These are phyloP conservation scores for Microsporum canis DNA, from an alignment of 2,329 filamentous ascomycete genomes.

Conservation along the genomic window DNA sequence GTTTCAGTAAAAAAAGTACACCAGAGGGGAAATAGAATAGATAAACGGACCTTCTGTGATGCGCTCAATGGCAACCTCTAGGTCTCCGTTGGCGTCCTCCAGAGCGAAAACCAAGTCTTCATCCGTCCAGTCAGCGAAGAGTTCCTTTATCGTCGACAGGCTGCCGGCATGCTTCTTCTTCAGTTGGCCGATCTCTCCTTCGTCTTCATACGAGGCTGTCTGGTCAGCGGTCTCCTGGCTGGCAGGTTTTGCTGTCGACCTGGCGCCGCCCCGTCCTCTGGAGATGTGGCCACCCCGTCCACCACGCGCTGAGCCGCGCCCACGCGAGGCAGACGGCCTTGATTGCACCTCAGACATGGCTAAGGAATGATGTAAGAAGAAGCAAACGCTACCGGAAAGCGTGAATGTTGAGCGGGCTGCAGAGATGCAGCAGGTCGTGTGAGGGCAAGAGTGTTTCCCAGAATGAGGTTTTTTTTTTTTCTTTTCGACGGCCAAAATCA, in stretches of 20 bases:
- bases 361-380: constrained; percentile 29
- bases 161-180: constrained; percentile 79
- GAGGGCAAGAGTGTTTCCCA: not conserved
- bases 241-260: constrained; percentile 59
- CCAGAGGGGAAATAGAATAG: not conserved
- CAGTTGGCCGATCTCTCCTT: constrained; percentile 81
- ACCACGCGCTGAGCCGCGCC: constrained; percentile 80
- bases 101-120: constrained; percentile 88
- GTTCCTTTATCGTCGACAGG: constrained; percentile 72
- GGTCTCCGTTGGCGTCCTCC: constrained; percentile 54
- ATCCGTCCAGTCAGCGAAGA: constrained; percentile 92
- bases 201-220: constrained; percentile 54
- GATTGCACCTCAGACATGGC: constrained; percentile 91
- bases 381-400: not conserved
- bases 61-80: constrained; percentile 40
- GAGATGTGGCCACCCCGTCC: constrained; percentile 64
- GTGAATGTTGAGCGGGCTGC: constrained; percentile 9
- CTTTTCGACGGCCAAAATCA: constrained; percentile 18
- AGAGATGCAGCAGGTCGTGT: constrained; percentile 3
- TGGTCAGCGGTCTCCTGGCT: constrained; percentile 49
- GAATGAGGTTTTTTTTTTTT: constrained; percentile 7
- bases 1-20: not conserved
- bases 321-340: constrained; percentile 69
- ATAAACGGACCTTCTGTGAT: constrained; percentile 38
- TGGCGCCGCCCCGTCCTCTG: constrained; percentile 58